Evolutionary conservation across 441 rosid species (phyloP), one percentile per base, ranked within the genome.

Genomic region (Arabidopsis hybrid): DNA sequence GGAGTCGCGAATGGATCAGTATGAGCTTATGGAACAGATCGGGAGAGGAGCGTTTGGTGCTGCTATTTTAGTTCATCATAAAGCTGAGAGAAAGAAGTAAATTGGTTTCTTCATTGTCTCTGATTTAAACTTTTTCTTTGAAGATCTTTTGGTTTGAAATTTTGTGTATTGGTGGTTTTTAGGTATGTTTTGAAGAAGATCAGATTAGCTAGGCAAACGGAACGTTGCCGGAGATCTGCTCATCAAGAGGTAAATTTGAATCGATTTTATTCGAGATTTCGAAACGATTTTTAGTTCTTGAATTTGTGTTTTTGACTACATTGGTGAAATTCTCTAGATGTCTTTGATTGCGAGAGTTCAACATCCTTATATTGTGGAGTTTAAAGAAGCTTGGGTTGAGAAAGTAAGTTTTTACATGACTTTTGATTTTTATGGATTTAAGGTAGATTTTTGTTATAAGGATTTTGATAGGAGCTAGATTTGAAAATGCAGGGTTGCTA

Each of bases 361-460:
- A 56, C 97, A 94, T 65, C 97, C 96, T 49, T 91, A 88, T 81
- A 88, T 94, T 51, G 94, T 94, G 13, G 95, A 94, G 77, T 94
- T 88, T 80, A 94, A 91, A 82, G 99, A 91, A 86, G 99, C 99
- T 16, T 94, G 99, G 99, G 99, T 94, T 78, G 99, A 94, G 86
- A 94, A 94, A 83, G 99, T 90, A 78, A 74, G 90, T 17, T n/a
- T 29, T n/a, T 65, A n/a, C 7, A 46, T 3, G 6, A 53, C 57
- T 60, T 53, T 0, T 55, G 5, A 6, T 53, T 13, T 31, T 1
- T 47, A 1, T 7, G 11, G 16, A 13, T 55, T 21, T 49, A 3
- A 47, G 55, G 34, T 13, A 68, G 69, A 59, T 68, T 52, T 60
- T 16, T 2, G 3, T 56, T 60, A 26, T n/a, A 26, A 26, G 29